Percentiles rank a stretch among this genome's conserved stretches.
These are phyloP conservation scores for Colletotrichum camelliae DNA, from an alignment of 2,329 filamentous ascomycete genomes.

Conservation along the genomic window DNA sequence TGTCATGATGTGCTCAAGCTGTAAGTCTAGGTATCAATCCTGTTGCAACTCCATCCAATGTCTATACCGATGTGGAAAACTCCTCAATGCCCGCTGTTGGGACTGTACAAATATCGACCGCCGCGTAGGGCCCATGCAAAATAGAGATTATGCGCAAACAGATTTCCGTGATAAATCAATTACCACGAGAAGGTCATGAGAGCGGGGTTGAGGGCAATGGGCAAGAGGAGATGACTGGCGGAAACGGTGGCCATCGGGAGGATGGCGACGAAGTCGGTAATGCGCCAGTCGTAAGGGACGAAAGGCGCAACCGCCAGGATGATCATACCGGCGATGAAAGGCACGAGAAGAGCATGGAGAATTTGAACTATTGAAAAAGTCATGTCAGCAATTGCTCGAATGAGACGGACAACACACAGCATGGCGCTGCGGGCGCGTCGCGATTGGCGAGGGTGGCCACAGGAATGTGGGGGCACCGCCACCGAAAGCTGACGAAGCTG, in stretches of 20 bases:
- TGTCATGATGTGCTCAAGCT: slow-evolving; percentile 8
- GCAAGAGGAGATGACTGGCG: slow-evolving; percentile 72
- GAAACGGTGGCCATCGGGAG: slow-evolving; percentile 77
- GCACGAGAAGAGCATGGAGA: slow-evolving; percentile 67
- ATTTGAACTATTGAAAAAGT: slow-evolving; percentile 65
- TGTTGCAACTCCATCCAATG: slow-evolving; percentile 17
- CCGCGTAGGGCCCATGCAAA: slow-evolving; percentile 8
- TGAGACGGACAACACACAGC: background rate
- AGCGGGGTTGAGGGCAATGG: slow-evolving; percentile 77
- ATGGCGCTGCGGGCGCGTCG: slow-evolving; percentile 23
- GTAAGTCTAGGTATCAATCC: slow-evolving; percentile 17
- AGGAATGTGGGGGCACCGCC: slow-evolving; percentile 30
- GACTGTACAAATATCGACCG: slow-evolving; percentile 5
- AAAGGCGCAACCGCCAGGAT: slow-evolving; percentile 68
- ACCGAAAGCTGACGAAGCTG: background rate
- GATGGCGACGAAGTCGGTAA: slow-evolving; percentile 77
- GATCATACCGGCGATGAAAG: slow-evolving; percentile 66
- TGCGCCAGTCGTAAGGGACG: slow-evolving; percentile 69
- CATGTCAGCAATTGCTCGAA: slow-evolving; percentile 7
- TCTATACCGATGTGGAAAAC: slow-evolving; percentile 16
- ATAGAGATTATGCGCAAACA: background rate
- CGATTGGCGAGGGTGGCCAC: slow-evolving; percentile 20
- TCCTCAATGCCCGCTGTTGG: background rate
- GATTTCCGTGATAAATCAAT: slow-evolving; percentile 7
- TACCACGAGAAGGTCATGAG: slow-evolving; percentile 83